Conservation (phyloP, 176 grass and related monocot genomes). For the Melocanna baccifera region DNA sequence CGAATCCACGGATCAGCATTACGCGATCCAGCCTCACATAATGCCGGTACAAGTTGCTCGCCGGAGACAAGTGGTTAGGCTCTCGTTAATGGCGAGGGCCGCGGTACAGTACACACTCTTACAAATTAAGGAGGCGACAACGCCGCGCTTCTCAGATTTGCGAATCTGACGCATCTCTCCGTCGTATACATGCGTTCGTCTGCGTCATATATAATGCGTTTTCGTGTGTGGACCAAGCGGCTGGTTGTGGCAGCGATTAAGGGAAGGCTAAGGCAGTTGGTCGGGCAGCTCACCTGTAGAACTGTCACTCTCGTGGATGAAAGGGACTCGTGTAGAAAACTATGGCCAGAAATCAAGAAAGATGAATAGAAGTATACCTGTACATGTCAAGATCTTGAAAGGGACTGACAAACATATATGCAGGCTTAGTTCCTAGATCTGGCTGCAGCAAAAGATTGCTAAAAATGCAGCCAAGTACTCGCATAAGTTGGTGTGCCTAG, state of each 20-base stretch:
- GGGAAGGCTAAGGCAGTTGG: background rate
- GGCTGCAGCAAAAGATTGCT: background rate
- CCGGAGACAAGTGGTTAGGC: background rate
- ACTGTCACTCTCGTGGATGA: background rate
- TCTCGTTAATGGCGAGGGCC: background rate
- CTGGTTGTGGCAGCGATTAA: background rate
- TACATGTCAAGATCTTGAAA: background rate
- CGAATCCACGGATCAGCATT: background rate
- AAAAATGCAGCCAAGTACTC: background rate
- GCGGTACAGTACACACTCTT: background rate
- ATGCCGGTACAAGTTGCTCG: background rate
- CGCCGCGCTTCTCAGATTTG: background rate
- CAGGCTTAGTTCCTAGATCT: background rate
- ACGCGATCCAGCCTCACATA: background rate
- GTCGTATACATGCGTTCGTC: too few relatives aligned
- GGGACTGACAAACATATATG: background rate
- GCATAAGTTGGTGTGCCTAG: background rate
- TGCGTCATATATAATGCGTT: background rate
- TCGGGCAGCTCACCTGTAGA: constrained; percentile 11
- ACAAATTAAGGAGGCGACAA: background rate
- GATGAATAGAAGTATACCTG: background rate
- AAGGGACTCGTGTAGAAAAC: background rate
- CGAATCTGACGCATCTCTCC: background rate
- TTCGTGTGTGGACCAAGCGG: background rate
- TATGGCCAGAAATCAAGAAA: background rate